Evolutionary conservation across 768 basidiomycete species (phyloP), one percentile per base, ranked within the genome.

Genomic region (Boletus rubropictus): DNA sequence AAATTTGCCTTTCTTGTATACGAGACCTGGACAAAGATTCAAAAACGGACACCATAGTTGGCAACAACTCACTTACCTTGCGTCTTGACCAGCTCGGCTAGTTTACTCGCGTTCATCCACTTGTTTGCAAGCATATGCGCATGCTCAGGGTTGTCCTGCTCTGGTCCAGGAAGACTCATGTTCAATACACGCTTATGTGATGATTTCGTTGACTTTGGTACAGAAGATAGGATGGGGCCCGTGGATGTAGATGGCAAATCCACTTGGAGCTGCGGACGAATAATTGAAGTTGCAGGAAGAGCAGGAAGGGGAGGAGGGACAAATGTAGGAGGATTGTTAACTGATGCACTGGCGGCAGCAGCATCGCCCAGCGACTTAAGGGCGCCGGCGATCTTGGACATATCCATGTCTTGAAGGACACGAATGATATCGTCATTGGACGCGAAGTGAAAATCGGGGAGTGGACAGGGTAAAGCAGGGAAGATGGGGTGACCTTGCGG

Each of bases 1-100:
- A 57, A 92, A 92, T 60, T 88, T 90, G 12, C 89, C 89, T 65
- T 89, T 89, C 68, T 84, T 89, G 64, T 88, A 90, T 3, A 86
- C 76, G n/a, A 91, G 76, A 27, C 87, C 88, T 90, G 48, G 20
- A 50, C 37, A 32, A 33, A 21, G 2, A 22, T 36, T 46, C 32
- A 21, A 37, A 45, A 52, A 50, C 12, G 39, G 46, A 25, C 31
- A 42, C 22, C 18, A 18, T 27, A 28, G 32, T 11, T 21, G 32
- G 29, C 14, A 18, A 22, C 28, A 39, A 27, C 20, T 37, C 12
- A 39, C 55, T 36, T 40, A 86, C 89, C 88, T 71, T 87, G 76
- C 21, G 73, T 78, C 61, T 73, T 74, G 12, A 81, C 86, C 54
- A 89, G 69, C 53, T 86, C 81, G 5, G 79, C 73, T 20, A 91